Evolutionary conservation across 73 alveolate genomes (phyloP).

Genomic region (Paramecium sonneborni): DNA sequence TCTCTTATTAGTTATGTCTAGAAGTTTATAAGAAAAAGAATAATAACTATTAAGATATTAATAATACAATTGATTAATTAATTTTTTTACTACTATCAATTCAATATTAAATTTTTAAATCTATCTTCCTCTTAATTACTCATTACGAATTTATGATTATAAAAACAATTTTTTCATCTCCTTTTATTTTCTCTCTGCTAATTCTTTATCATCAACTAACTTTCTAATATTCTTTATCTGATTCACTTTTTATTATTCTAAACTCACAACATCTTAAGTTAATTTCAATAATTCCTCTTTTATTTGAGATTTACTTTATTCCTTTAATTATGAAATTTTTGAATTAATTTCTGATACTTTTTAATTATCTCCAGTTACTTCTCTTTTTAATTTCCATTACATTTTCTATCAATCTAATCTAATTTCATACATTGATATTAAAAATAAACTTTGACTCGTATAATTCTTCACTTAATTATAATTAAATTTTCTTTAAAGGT

Average conservation of each 20-base stretch:
- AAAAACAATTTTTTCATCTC: not conserved
- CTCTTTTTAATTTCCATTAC: not conserved
- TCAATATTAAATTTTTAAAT: not conserved
- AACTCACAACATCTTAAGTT: not conserved
- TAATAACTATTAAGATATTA: not conserved
- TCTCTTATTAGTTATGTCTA: not conserved
- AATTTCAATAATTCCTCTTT: not conserved
- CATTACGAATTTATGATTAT: not conserved
- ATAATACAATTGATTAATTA: not conserved
- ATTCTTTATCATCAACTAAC: too few relatives aligned
- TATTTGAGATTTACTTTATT: not conserved
- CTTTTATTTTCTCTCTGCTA: too few relatives aligned
- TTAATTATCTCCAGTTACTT: not conserved
- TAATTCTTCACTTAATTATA: not conserved
- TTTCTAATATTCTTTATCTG: too few relatives aligned
- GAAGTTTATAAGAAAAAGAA: conserved; percentile 27
- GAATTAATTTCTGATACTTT: not conserved
- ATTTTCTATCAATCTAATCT: not conserved
- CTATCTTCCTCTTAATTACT: not conserved
- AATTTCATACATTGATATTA: not conserved
- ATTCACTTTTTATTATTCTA: not conserved
- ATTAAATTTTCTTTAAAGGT: not conserved
- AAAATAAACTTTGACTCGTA: not conserved
- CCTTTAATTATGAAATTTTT: not conserved
- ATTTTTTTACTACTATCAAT: not conserved